Conservation (phyloP, 768 basidiomycete genomes). For the Amanita muscaria region DNA sequence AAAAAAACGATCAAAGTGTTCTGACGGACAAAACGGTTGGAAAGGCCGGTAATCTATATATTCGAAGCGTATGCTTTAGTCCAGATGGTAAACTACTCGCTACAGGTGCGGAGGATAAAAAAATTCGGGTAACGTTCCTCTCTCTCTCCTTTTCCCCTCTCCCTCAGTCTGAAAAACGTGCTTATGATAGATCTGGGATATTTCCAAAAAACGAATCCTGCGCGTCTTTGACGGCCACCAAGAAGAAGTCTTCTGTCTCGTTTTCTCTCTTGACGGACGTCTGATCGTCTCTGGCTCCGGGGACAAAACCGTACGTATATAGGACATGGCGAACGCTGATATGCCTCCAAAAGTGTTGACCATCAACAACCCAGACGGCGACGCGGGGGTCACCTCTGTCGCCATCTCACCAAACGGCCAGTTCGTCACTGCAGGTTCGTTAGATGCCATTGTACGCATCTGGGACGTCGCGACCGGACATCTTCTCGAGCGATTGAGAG, state of each 20-base stretch:
- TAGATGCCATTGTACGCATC: slow-evolving; percentile 71
- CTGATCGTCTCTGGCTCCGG: slow-evolving; percentile 87
- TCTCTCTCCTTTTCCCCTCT: too few relatives aligned
- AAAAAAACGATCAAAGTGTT: too few relatives aligned
- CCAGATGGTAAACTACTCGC: slow-evolving; percentile 83
- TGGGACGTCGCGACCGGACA: slow-evolving; percentile 65
- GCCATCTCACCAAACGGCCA: slow-evolving; percentile 69
- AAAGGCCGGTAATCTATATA: slow-evolving; percentile 24
- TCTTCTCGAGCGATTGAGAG: slow-evolving; percentile 63
- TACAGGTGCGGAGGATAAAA: slow-evolving; percentile 89
- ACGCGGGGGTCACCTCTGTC: slow-evolving; percentile 69
- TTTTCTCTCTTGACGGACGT: slow-evolving; percentile 77
- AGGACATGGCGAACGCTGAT: slow-evolving; percentile 30
- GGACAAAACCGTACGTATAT: slow-evolving; percentile 42
- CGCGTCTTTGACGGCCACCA: slow-evolving; percentile 81
- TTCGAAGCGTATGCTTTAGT: slow-evolving; percentile 74
- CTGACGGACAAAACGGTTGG: slow-evolving; percentile 22
- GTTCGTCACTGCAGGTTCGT: slow-evolving; percentile 55
- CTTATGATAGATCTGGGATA: slow-evolving; percentile 85
- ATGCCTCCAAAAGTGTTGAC: not conserved
- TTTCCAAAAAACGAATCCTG: slow-evolving; percentile 67
- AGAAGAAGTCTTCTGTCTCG: slow-evolving; percentile 90
- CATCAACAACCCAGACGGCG: too few relatives aligned
- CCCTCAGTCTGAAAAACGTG: too few relatives aligned
- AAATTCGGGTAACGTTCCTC: slow-evolving; percentile 60